Conservation (phyloP, 169 alveolate genomes). For the Eimeria nieschulzi region DNA sequence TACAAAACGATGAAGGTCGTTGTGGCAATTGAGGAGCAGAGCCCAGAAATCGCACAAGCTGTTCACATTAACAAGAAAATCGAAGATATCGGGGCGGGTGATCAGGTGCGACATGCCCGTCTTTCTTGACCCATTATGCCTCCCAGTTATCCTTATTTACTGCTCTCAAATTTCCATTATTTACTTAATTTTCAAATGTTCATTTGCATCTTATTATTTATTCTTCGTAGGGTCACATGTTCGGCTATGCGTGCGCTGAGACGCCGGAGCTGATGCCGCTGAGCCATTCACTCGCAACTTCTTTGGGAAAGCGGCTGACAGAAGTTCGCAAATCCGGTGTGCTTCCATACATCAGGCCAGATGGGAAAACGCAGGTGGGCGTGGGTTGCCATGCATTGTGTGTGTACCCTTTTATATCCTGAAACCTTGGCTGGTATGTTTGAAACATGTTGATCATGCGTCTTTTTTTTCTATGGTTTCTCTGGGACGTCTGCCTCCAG, state of each 20-base stretch:
- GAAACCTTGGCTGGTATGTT: neutral
- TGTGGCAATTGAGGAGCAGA: constrained; percentile 93
- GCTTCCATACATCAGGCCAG: constrained; percentile 97
- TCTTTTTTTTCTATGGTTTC: neutral
- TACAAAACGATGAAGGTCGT: constrained; percentile 94
- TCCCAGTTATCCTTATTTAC: neutral
- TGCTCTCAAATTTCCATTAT: too few relatives aligned
- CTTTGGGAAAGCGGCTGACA: constrained; percentile 93
- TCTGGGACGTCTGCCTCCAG: constrained; percentile 16
- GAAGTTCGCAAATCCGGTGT: constrained; percentile 92
- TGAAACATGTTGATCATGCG: neutral
- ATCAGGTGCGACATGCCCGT: neutral
- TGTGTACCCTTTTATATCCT: neutral
- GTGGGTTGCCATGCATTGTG: constrained; percentile 71
- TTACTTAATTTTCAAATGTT: neutral
- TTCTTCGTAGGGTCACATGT: constrained; percentile 99
- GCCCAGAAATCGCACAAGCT: constrained; percentile 97
- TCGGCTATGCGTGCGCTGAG: constrained; percentile 99
- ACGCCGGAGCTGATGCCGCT: constrained; percentile 97
- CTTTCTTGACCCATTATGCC: neutral
- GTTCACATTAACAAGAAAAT: constrained; percentile 92
- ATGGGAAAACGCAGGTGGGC: constrained; percentile 97
- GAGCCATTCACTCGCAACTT: constrained; percentile 96
- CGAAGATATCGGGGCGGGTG: constrained; percentile 95
- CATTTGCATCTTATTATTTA: neutral